Base-by-base conservation (phyloP, 2,329 filamentous ascomycete genomes). In the Claviceps sp. region DNA sequence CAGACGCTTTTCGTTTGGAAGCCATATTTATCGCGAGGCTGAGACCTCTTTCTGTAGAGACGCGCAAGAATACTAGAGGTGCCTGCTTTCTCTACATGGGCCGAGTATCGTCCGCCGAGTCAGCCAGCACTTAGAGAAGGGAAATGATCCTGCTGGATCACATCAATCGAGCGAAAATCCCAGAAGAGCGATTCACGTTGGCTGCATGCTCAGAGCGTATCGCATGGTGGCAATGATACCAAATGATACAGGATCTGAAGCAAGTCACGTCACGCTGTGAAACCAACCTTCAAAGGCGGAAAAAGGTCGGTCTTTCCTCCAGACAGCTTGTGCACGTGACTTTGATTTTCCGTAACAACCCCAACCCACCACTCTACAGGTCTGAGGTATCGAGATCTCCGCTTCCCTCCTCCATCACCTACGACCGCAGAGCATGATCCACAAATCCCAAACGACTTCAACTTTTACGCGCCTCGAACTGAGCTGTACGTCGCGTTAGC, bases 1-100 rank as follows among this genome's bases (percentile, higher is more conserved):
- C 85, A 53, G 81, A 79, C 47, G 85, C 86, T 69, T 96, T 96
- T 62, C 91, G 82, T 71, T 97, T 97, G 51, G 89, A 82, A n/a
- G 91, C 85, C 91, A 97, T 97, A 54, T 47, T 71, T 55, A 56
- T 58, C 54, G 57, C 48, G 39, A 30, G 22, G 22, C 47, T 17
- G 38, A 19, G 10, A 34, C 24, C 17, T n/a, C 47, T 24, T 30
- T 47, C 34, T n/a, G 47, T 30, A 19, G 38, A n/a, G 47, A 34
- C 30, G 37, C 47, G 47, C 47, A 30, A 17, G 10, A 41, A 11
- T 41, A 24, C 40, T 38, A 26, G 39, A 34, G 13, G 22, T 26
- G n/a, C 34, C 46, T 40, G 14, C n/a, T 34, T 17, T 42, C 39
- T 46, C 30, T 38, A 40, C 45, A 53, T 53, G n/a, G 48, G 51